phyloP scores from a whole-genome alignment of 108 stramenopile genomes.

The Conticribra weissflogii region DNA sequence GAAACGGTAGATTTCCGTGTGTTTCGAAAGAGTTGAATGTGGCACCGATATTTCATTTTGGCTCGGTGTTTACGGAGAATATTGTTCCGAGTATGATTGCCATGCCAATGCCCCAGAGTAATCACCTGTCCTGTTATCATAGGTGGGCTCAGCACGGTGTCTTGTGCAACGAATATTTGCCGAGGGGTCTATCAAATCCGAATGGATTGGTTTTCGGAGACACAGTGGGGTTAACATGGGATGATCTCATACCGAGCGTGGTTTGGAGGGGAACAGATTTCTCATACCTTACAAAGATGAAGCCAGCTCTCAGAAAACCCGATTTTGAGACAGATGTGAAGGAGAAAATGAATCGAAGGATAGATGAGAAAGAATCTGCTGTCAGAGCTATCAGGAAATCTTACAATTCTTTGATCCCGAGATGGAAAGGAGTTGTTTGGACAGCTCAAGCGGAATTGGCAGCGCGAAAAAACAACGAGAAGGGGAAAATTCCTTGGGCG shows the following conservation, averaged over 20 bases:
- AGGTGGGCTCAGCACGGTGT: conserved; percentile 20
- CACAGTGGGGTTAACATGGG: conserved; percentile 16
- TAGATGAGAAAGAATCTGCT: conserved; percentile 7
- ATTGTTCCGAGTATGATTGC: conserved; percentile 37
- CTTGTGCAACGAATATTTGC: conserved; percentile 19
- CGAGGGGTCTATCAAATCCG: background rate
- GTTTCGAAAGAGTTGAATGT: background rate
- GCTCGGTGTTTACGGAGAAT: conserved; percentile 21
- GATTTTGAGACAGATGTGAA: conserved; percentile 25
- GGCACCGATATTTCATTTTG: conserved; percentile 49
- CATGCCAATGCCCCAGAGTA: conserved; percentile 42
- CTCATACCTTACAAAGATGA: conserved; percentile 18
- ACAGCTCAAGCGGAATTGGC: conserved; percentile 48
- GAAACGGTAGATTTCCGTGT: background rate
- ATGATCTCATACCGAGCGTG: conserved; percentile 46
- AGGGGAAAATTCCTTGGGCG: conserved; percentile 27
- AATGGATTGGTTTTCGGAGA: conserved; percentile 27
- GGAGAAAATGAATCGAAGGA: background rate
- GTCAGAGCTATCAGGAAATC: conserved; percentile 13
- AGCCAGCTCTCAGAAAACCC: conserved; percentile 20
- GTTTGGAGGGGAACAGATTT: conserved; percentile 56
- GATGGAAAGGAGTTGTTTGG: conserved; percentile 46
- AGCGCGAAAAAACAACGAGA: conserved; percentile 1
- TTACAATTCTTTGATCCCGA: conserved; percentile 26
- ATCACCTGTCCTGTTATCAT: conserved; percentile 30